Conservation (phyloP, 2,329 filamentous ascomycete species). For the Hypoxylon sp. region DNA sequence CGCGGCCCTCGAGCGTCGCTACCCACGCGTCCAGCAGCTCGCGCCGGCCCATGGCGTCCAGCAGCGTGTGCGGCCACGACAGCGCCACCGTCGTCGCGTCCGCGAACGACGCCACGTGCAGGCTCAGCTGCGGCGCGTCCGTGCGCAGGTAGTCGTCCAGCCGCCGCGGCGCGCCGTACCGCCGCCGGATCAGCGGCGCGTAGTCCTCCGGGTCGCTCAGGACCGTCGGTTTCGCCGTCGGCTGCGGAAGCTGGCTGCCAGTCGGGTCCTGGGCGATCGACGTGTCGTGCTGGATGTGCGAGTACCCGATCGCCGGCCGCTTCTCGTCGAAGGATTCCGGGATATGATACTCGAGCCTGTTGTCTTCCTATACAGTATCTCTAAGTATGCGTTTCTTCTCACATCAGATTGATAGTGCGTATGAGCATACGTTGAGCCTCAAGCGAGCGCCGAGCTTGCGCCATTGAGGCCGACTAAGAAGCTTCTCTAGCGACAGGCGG, state of each 20-base stretch:
- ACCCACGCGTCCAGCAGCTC: slow-evolving; percentile 57
- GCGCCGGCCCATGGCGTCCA: slow-evolving; percentile 55
- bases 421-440: slow-evolving; percentile 48
- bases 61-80: slow-evolving; percentile 56
- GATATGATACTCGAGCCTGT: slow-evolving; percentile 53
- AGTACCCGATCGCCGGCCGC: slow-evolving; percentile 53
- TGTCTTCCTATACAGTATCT: slow-evolving; percentile 29
- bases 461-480: slow-evolving; percentile 55
- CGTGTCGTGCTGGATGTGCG: slow-evolving; percentile 48
- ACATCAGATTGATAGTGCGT: not conserved
- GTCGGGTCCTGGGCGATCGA: slow-evolving; percentile 52
- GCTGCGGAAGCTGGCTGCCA: slow-evolving; percentile 48
- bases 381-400: slow-evolving; percentile 12
- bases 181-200: slow-evolving; percentile 36
- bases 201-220: slow-evolving; percentile 41
- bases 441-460: slow-evolving; percentile 55
- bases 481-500: slow-evolving; percentile 44
- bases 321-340: slow-evolving; percentile 48
- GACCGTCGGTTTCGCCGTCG: slow-evolving; percentile 43
- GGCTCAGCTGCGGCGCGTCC: slow-evolving; percentile 55
- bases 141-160: slow-evolving; percentile 51
- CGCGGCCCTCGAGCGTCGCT: slow-evolving; percentile 52
- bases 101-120: slow-evolving; percentile 58
- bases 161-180: slow-evolving; percentile 40
- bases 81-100: slow-evolving; percentile 59